Base-by-base conservation (phyloP, 2,329 filamentous ascomycete genomes). In the Calonectria pauciramosa region DNA sequence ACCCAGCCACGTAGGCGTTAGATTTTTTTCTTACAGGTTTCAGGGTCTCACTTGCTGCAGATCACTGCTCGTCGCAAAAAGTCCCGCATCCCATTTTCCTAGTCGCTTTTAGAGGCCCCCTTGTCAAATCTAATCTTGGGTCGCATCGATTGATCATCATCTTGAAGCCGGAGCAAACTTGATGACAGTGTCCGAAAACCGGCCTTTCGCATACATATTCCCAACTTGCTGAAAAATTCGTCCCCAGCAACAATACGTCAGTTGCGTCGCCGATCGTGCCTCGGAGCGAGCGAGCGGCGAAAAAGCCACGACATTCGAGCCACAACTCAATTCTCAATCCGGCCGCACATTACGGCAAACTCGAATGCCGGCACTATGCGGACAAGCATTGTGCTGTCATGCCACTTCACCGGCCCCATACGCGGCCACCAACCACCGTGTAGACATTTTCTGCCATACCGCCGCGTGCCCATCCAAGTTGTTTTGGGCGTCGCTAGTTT, bases 251-350 rank as follows among this genome's bases (percentile, higher is more conserved):
- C 30, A 6, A 52, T 64, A 47, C 64, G 54, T 56, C 64, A 64
- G 49, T 67, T 67, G 70, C 44, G 13, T 51, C 34, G 70, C 34
- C 54, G 64, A 72, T 72, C 70, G 52, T 51, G 11, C 30, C 23
- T 56, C 64, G 41, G 63, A 44, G 28, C 26, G 30, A 47, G 47
- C 68, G 64, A 60, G 41, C 51, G 54, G 63, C 38, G 38, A 68
- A 67, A 52, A 72, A 67, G 70, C 70, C 70, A 72, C 70, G 47
- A 56, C 38, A 30, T 44, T 56, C 28, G 56, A 65, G 47, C 32
- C 59, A 64, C 68, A 71, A 71, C 68, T 71, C 68, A 71, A 71
- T 71, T 71, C 68, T 56, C 36, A 56, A 71, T 71, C 59, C 68
- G 68, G 68, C 47, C 34, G 68, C 59, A 18, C 54, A 26, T 54